Percentiles rank a stretch among this genome's conserved stretches.
phyloP scores from a whole-genome alignment of 1,284 basidiomycete species.

The Papiliotrema fonsecae region DNA sequence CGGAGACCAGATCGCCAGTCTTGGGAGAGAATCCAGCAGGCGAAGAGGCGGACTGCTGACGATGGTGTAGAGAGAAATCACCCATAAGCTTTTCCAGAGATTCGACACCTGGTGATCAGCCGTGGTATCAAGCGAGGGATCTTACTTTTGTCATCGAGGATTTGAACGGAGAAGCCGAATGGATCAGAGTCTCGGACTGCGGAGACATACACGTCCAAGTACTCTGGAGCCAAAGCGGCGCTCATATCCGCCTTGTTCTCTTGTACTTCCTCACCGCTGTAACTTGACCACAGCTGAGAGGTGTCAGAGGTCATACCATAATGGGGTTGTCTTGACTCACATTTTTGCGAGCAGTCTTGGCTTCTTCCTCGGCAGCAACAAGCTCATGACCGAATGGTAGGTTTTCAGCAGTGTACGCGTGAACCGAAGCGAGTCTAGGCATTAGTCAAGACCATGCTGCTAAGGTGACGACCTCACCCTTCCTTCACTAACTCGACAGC shows the following conservation, averaged over 20 bases:
- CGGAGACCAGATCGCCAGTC: slow-evolving; percentile 83
- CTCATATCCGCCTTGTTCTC: slow-evolving; percentile 44
- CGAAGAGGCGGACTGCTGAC: slow-evolving; percentile 54
- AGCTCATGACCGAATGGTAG: slow-evolving; percentile 74
- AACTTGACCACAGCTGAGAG: slow-evolving; percentile 73
- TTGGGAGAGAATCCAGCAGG: slow-evolving; percentile 68
- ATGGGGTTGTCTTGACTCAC: slow-evolving; percentile 51
- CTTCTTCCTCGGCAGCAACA: slow-evolving; percentile 76
- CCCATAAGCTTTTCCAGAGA: slow-evolving; percentile 88
- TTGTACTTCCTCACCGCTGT: slow-evolving; percentile 63
- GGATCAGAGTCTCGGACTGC: slow-evolving; percentile 72
- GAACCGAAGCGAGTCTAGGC: slow-evolving; percentile 64
- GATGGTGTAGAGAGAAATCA: slow-evolving; percentile 82
- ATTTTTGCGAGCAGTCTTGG: slow-evolving; percentile 69
- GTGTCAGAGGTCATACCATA: slow-evolving; percentile 7
- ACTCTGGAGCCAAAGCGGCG: slow-evolving; percentile 68
- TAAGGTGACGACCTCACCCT: slow-evolving; percentile 50
- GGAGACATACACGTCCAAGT: slow-evolving; percentile 86
- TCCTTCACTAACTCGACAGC: slow-evolving; percentile 78
- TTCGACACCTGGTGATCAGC: slow-evolving; percentile 61
- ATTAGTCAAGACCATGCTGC: slow-evolving; percentile 7
- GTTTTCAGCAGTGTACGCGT: slow-evolving; percentile 78
- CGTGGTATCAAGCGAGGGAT: slow-evolving; percentile 1
- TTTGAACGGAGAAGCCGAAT: slow-evolving; percentile 88
- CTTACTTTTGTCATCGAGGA: slow-evolving; percentile 72